phyloP scores from a whole-genome alignment of 495 filamentous ascomycete genomes.

The Aspergillus kassunensis region DNA sequence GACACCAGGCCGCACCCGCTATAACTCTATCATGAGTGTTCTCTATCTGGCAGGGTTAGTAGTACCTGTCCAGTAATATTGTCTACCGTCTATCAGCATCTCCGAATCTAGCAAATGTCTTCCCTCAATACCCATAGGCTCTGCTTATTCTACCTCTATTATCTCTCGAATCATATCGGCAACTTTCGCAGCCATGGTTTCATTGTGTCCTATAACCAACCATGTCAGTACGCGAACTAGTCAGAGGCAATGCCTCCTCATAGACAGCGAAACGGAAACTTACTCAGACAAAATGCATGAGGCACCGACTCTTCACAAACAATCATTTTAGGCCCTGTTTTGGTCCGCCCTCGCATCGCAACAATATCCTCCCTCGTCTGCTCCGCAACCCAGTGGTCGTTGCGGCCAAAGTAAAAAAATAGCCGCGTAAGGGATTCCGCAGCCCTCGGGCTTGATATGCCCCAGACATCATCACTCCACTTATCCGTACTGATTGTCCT shows the following conservation, averaged over 20 bases:
- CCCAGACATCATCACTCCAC: slow-evolving; percentile 84
- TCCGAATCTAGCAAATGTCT: neutral
- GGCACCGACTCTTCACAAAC: slow-evolving; percentile 70
- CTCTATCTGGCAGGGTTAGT: neutral
- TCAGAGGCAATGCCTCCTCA: neutral
- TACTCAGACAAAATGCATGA: slow-evolving; percentile 79
- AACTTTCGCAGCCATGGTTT: slow-evolving; percentile 63
- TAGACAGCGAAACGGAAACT: slow-evolving; percentile 28
- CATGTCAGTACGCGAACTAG: slow-evolving; percentile 11
- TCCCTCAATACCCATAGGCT: neutral
- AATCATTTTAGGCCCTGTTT: slow-evolving; percentile 60
- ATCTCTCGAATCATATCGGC: slow-evolving; percentile 15
- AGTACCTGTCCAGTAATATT: neutral
- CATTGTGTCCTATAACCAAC: slow-evolving; percentile 51
- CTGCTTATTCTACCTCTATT: slow-evolving; percentile 52
- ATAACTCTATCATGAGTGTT: neutral
- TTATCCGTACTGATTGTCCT: slow-evolving; percentile 64
- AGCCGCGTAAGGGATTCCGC: slow-evolving; percentile 47
- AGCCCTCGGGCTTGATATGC: slow-evolving; percentile 40
- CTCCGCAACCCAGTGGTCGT: slow-evolving; percentile 81
- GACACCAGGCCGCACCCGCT: neutral
- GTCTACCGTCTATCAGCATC: neutral
- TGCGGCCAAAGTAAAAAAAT: slow-evolving; percentile 73
- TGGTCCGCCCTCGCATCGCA: slow-evolving; percentile 39
- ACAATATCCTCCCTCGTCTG: slow-evolving; percentile 73